A percentile compares a stretch with the other conserved stretches of the same genome.
These are phyloP conservation scores for Penicillium egyptiacum DNA, from an alignment of 495 filamentous ascomycete genomes.

Conservation along the genomic window DNA sequence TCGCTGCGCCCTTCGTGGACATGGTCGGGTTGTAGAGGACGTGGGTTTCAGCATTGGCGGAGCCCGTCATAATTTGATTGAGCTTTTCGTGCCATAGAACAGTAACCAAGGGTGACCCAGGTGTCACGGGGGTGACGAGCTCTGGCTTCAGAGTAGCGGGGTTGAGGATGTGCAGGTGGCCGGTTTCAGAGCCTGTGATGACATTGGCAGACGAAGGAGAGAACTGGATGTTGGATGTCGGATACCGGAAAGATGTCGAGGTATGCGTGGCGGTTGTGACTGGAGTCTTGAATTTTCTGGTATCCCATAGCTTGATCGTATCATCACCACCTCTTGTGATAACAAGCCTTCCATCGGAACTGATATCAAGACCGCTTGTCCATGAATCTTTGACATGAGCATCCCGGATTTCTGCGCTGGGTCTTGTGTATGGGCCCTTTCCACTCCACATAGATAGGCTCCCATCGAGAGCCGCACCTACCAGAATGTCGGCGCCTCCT, in stretches of 20 bases:
- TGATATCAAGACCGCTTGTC: slow-evolving; percentile 93
- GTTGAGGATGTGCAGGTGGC: slow-evolving; percentile 90
- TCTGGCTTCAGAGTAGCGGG: slow-evolving; percentile 83
- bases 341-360: slow-evolving; percentile 82
- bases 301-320: slow-evolving; percentile 91
- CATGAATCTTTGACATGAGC: slow-evolving; percentile 83
- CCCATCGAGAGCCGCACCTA: slow-evolving; percentile 86
- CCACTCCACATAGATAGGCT: slow-evolving; percentile 90
- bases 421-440: slow-evolving; percentile 81
- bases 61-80: slow-evolving; percentile 94
- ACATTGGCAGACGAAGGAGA: slow-evolving; percentile 78
- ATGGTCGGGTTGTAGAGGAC: slow-evolving; percentile 85
- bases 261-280: slow-evolving; percentile 74
- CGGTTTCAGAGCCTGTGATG: slow-evolving; percentile 83
- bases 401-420: slow-evolving; percentile 79
- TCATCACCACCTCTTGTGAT: slow-evolving; percentile 89
- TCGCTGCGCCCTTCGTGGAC: slow-evolving; percentile 77
- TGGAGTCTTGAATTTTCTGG: slow-evolving; percentile 88
- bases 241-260: slow-evolving; percentile 79
- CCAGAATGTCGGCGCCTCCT: slow-evolving; percentile 75
- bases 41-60: slow-evolving; percentile 83
- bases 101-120: slow-evolving; percentile 74
- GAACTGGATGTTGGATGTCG: slow-evolving; percentile 84
- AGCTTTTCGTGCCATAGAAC: slow-evolving; percentile 91
- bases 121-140: slow-evolving; percentile 81